Evolutionary conservation across 2,329 filamentous ascomycete genomes (phyloP), one percentile per base, ranked within the genome.

Genomic region (Botrytis hyacinthi): DNA sequence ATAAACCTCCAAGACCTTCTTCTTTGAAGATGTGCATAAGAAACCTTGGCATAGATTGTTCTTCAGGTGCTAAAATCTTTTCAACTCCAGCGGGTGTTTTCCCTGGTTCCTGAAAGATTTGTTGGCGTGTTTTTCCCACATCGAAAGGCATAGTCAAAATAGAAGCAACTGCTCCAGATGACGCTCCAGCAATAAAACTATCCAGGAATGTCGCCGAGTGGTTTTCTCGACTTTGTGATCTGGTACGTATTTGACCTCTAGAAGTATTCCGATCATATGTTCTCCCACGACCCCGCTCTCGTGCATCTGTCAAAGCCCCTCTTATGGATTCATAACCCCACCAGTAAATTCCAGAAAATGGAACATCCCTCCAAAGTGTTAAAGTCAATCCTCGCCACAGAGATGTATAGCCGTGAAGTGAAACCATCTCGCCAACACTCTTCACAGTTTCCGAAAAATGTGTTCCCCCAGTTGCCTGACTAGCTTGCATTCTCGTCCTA

Each of bases 311-410:
- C 73, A 98, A 83, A 70, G 85, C 84, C 37, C 90, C 89, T 71
- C 94, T 90, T 72, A 95, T 91, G 29, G 89, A 90, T 84, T 99
- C 96, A 81, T 99, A 99, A 20, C 96, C 95, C 90, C 93, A 97
- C 96, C 96, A 99, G 84, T 99, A 99, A 62, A 99, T 88, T 5
- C 93, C 96, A 0, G 95, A 98, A 80, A 99, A 99, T 0, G 96
- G 96, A 0, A 98, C 96, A 80, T 99, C 96, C 76, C 96, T 89
- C 96, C 96, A 99, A 73, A 99, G 87, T 0, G 95, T 98, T 78
- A 99, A 85, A 0, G 92, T 94, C 72, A 99, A 84, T 0, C 96
- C 96, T 73, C 95, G 88, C 96, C 96, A 99, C 0, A 99, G 85
- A 2, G 94, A 93, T 1, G 87, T 87, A 77, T 96, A 94, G 4